phyloP scores from a whole-genome alignment of 2,329 filamentous ascomycete species.

The Colletotrichum incanum region DNA sequence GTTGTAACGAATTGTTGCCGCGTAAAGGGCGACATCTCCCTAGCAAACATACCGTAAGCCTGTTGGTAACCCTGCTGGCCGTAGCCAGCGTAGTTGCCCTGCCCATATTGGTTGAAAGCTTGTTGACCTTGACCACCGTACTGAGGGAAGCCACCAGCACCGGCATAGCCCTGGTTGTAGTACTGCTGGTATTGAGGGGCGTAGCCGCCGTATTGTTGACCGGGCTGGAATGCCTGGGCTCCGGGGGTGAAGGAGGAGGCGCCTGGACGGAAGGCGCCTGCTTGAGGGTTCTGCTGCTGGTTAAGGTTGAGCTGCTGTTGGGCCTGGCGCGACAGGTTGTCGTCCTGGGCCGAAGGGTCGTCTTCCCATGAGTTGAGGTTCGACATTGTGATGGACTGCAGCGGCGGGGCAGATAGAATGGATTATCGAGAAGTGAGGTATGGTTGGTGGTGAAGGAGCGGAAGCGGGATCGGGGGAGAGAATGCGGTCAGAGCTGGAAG shows the following conservation, averaged over 20 bases:
- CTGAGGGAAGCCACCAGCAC: conserved; percentile 65
- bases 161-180: conserved; percentile 66
- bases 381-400: conserved; percentile 74
- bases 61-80: conserved; percentile 63
- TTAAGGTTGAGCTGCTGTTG: conserved; percentile 84
- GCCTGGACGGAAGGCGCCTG: conserved; percentile 63
- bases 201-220: conserved; percentile 76
- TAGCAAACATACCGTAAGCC: conserved; percentile 55
- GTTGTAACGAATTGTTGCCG: neutral
- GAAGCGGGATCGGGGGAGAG: conserved; percentile 16
- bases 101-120: conserved; percentile 64
- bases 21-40: neutral
- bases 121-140: conserved; percentile 61
- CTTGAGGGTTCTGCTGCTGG: conserved; percentile 62
- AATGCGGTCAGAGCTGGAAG: conserved; percentile 40
- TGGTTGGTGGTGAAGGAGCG: conserved; percentile 11
- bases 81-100: conserved; percentile 55
- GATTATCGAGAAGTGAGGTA: conserved; percentile 7
- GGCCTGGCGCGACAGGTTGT: conserved; percentile 82
- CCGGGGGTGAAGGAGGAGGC: conserved; percentile 75
- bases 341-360: conserved; percentile 83
- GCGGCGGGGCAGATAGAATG: conserved; percentile 20
- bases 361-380: conserved; percentile 97
- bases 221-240: conserved; percentile 80
- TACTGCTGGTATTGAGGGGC: conserved; percentile 70